Percentiles rank a stretch among this genome's conserved stretches.
These are phyloP conservation scores for Pittosporum tobira DNA, from an alignment of 129 eudicot genomes.

Conservation along the genomic window DNA sequence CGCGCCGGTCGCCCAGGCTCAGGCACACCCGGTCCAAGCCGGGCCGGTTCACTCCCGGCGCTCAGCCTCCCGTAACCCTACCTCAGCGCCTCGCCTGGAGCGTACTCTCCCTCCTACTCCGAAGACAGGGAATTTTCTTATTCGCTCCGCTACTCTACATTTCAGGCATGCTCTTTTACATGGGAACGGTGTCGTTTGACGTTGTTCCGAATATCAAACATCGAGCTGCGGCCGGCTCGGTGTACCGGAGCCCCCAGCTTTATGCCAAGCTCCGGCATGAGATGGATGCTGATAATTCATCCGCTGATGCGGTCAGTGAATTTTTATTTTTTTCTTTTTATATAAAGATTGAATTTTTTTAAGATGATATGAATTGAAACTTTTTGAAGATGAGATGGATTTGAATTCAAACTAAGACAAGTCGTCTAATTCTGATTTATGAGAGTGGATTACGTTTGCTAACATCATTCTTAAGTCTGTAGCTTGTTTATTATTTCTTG, in stretches of 20 bases:
- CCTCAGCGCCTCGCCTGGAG: slow-evolving; percentile 49
- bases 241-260: slow-evolving; percentile 78
- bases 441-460: too few species aligned
- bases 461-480: too few species aligned
- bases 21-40: slow-evolving; percentile 43
- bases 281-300: slow-evolving; percentile 75
- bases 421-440: too few species aligned
- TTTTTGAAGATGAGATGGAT: too few species aligned
- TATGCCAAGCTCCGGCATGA: slow-evolving; percentile 63
- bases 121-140: slow-evolving; percentile 58
- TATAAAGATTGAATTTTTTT: too few species aligned
- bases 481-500: too few species aligned
- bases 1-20: slow-evolving; percentile 65
- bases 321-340: slow-evolving; percentile 1
- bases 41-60: slow-evolving; percentile 24
- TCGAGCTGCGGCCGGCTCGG: slow-evolving; percentile 53
- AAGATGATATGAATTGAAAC: too few species aligned
- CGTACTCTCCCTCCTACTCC: slow-evolving; percentile 47
- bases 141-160: slow-evolving; percentile 63
- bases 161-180: slow-evolving; percentile 42
- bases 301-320: slow-evolving; percentile 71
- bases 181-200: slow-evolving; percentile 51
- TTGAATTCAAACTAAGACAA: too few species aligned
- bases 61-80: slow-evolving; percentile 35
- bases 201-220: slow-evolving; percentile 31